Evolutionary conservation across 108 stramenopile species (phyloP).

Genomic region (Conticribra guillardii): DNA sequence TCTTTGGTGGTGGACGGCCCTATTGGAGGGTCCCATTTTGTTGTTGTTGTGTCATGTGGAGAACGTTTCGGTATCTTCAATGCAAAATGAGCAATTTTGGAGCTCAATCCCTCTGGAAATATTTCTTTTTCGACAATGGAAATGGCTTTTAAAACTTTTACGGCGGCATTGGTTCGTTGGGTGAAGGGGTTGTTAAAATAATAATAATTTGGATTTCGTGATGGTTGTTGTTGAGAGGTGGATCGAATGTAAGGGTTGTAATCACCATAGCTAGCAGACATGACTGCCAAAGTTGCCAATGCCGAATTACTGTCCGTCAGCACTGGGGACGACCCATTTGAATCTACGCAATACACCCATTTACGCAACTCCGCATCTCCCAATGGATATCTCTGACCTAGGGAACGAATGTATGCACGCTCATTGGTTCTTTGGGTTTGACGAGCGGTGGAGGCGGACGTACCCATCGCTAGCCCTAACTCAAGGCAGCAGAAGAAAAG

Average conservation of each 20-base stretch:
- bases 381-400: conserved; percentile 46
- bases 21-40: conserved; percentile 10
- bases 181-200: background rate
- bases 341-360: conserved; percentile 31
- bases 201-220: background rate
- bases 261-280: conserved; percentile 37
- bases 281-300: conserved; percentile 18
- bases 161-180: conserved; percentile 2
- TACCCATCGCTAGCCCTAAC: conserved; percentile 19
- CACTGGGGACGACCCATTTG: background rate
- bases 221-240: background rate
- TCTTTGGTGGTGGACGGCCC: conserved; percentile 26
- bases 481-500: background rate
- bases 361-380: conserved; percentile 44
- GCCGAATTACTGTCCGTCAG: background rate
- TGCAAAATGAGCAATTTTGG: conserved; percentile 12
- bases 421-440: conserved; percentile 20
- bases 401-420: conserved; percentile 23
- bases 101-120: conserved; percentile 26
- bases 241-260: conserved; percentile 24
- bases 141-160: conserved; percentile 8
- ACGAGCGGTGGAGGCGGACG: conserved; percentile 14
- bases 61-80: background rate
- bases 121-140: conserved; percentile 19
- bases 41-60: conserved; percentile 1